Conservation (phyloP, 768 basidiomycete genomes). For the Tylopilus felleus region DNA sequence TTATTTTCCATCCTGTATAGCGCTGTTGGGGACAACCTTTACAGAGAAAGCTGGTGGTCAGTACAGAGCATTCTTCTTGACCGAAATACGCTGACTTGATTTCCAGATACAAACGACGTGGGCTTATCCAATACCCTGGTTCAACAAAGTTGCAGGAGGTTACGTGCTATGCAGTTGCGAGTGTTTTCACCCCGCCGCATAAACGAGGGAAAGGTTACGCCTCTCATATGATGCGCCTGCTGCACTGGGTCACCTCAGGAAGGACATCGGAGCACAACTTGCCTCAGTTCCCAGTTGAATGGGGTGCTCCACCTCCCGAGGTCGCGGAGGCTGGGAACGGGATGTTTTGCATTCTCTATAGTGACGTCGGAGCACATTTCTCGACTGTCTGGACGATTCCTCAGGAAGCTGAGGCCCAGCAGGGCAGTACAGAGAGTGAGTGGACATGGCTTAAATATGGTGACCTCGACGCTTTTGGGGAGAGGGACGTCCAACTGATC, state of each 20-base stretch:
- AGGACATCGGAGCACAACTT: conserved; percentile 25
- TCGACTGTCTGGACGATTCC: conserved; percentile 42
- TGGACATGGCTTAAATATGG: conserved; percentile 34
- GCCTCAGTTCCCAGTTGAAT: conserved; percentile 37
- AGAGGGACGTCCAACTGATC: conserved; percentile 38
- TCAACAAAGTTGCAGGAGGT: conserved; percentile 30
- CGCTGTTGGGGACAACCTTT: too few species aligned
- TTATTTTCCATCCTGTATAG: too few species aligned
- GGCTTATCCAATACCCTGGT: conserved; percentile 27
- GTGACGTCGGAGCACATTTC: conserved; percentile 47
- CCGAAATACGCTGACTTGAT: neutral
- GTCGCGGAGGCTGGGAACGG: conserved; percentile 38
- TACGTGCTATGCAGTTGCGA: conserved; percentile 50
- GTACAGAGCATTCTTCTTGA: conserved; percentile 15
- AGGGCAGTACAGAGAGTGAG: conserved; percentile 3
- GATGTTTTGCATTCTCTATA: conserved; percentile 49
- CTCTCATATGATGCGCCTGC: conserved; percentile 58
- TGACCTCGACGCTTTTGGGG: conserved; percentile 38
- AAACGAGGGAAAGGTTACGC: conserved; percentile 57
- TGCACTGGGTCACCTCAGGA: conserved; percentile 54
- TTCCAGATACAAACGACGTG: conserved; percentile 35
- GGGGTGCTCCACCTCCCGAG: conserved; percentile 42
- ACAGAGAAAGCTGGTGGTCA: conserved; percentile 29
- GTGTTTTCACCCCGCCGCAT: conserved; percentile 50
- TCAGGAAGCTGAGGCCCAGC: neutral